Conservation (phyloP, 1,284 basidiomycete species). For the Tausonia pullulans region DNA sequence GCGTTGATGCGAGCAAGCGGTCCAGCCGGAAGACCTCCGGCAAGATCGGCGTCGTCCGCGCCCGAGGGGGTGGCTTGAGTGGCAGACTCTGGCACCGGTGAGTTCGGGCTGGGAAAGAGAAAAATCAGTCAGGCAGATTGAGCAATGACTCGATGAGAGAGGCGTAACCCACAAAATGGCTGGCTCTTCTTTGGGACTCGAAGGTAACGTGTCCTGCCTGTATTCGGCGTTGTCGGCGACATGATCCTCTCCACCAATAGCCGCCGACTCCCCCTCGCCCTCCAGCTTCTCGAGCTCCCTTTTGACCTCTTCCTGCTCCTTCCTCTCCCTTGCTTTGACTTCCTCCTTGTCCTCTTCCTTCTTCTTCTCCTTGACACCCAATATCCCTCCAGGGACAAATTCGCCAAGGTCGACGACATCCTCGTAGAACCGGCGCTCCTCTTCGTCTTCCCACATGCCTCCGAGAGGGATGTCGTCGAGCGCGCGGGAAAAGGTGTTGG, state of each 20-base stretch:
- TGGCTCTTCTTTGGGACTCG: not conserved
- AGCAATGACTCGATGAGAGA: not conserved
- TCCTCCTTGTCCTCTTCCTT: slow-evolving; percentile 16
- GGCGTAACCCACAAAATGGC: slow-evolving; percentile 1
- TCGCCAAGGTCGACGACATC: slow-evolving; percentile 84
- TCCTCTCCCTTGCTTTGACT: slow-evolving; percentile 20
- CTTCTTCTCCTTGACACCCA: slow-evolving; percentile 58
- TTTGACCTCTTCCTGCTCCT: slow-evolving; percentile 27
- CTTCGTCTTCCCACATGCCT: slow-evolving; percentile 97
- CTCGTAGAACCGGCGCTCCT: slow-evolving; percentile 88
- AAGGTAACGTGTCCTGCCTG: not conserved
- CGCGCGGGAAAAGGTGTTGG: slow-evolving; percentile 39
- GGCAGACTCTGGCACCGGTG: not conserved
- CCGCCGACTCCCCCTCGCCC: slow-evolving; percentile 23
- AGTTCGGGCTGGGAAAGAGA: not conserved
- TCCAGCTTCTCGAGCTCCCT: slow-evolving; percentile 40
- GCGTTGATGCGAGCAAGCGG: slow-evolving; percentile 86
- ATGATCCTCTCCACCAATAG: not conserved
- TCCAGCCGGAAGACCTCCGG: slow-evolving; percentile 54
- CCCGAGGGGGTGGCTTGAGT: slow-evolving; percentile 1
- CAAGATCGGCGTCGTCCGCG: slow-evolving; percentile 25
- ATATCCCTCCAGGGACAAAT: slow-evolving; percentile 73
- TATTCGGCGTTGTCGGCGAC: not conserved
- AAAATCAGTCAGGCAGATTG: not conserved
- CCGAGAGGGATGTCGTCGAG: slow-evolving; percentile 37